phyloP scores from a whole-genome alignment of 225 moss, liverwort and hornwort genomes.

The Thuidium tamariscinum region DNA sequence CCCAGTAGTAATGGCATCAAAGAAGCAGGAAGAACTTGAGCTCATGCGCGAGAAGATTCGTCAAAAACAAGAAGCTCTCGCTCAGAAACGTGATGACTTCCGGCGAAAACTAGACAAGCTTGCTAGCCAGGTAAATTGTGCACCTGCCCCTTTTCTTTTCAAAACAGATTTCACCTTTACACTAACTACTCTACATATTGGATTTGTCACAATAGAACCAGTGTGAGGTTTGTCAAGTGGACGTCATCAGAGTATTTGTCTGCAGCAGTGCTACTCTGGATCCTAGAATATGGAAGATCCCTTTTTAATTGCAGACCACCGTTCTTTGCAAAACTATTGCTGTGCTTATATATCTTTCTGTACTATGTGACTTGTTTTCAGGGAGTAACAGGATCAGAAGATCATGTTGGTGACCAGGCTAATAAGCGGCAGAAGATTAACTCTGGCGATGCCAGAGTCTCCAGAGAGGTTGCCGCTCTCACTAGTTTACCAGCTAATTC shows the following conservation, averaged over 20 bases:
- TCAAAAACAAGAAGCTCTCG: conserved; percentile 80
- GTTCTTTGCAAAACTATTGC: neutral
- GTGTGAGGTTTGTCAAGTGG: neutral
- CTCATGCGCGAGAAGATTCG: conserved; percentile 80
- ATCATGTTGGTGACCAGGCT: conserved; percentile 44
- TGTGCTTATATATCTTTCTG: neutral
- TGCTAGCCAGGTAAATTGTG: conserved; percentile 54
- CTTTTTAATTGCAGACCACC: neutral
- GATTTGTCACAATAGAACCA: neutral
- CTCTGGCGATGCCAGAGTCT: conserved; percentile 28
- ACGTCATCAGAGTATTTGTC: neutral
- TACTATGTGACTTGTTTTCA: conserved; percentile 2
- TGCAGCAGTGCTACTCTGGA: neutral
- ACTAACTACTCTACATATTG: neutral
- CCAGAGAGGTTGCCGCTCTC: conserved; percentile 6
- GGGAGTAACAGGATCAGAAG: conserved; percentile 35
- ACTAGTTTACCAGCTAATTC: conserved; percentile 13
- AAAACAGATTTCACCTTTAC: neutral
- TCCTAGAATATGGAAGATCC: neutral
- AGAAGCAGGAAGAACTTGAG: conserved; percentile 90
- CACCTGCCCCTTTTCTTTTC: neutral
- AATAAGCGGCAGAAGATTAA: conserved; percentile 69
- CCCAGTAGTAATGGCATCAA: conserved; percentile 30
- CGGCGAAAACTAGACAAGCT: conserved; percentile 79
- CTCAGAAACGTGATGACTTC: conserved; percentile 80